A percentile compares a stretch with the other conserved stretches of the same genome.
phyloP scores from a whole-genome alignment of 495 filamentous ascomycete genomes.

The Podospora appendiculata region DNA sequence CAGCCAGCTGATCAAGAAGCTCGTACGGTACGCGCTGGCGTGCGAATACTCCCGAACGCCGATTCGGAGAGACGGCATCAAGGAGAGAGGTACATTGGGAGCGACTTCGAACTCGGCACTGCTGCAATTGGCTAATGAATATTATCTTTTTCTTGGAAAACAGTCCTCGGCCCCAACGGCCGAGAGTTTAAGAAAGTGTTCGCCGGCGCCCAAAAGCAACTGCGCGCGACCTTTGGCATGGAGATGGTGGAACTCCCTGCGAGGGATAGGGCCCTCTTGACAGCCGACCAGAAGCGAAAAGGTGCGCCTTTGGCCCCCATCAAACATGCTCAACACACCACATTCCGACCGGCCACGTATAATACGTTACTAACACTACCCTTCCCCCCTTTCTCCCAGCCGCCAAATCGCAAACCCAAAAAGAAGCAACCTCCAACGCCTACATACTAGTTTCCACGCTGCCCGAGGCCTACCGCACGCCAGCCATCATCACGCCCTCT shows the following conservation, averaged over 20 bases:
- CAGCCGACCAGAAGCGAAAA: slow-evolving; percentile 63
- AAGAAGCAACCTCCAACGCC: slow-evolving; percentile 48
- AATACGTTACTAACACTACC: neutral
- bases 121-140: neutral
- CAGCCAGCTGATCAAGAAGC: slow-evolving; percentile 69
- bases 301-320: slow-evolving; percentile 3
- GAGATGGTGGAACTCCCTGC: slow-evolving; percentile 73
- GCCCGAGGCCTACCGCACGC: slow-evolving; percentile 53
- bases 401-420: slow-evolving; percentile 34
- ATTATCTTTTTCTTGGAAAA: neutral
- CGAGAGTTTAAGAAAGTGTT: slow-evolving; percentile 65
- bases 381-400: slow-evolving; percentile 11
- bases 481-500: slow-evolving; percentile 61
- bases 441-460: slow-evolving; percentile 72
- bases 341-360: neutral
- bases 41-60: slow-evolving; percentile 79
- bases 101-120: neutral
- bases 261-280: slow-evolving; percentile 79
- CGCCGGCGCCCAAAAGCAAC: slow-evolving; percentile 54
- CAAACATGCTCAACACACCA: neutral
- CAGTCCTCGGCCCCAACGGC: slow-evolving; percentile 46
- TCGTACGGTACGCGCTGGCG: slow-evolving; percentile 82
- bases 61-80: slow-evolving; percentile 72
- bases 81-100: slow-evolving; percentile 50
- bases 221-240: slow-evolving; percentile 72